Evolutionary conservation across 2,329 filamentous ascomycete genomes (phyloP), one percentile per base, ranked within the genome.

Genomic region (Fusarium illudens): DNA sequence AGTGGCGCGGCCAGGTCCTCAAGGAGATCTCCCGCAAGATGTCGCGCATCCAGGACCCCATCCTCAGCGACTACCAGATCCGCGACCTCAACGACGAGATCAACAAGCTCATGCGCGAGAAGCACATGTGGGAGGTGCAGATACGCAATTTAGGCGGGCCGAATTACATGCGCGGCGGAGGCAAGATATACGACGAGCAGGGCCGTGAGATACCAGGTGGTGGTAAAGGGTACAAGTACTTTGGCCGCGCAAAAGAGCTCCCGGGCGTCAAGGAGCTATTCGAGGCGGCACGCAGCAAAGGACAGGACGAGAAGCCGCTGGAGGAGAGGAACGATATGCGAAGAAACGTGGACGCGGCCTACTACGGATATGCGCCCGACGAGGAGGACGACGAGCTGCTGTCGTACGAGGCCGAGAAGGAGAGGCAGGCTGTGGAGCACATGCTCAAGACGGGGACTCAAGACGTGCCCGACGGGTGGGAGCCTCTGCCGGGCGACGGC

Each of bases 11-110:
- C 37, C 96, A 98, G 78, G 95, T 98, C 29, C 89, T 99, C 66
- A 97, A 97, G 79, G 96, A 99, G 79, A 95, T 99, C 75, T 95
- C 91, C 69, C 94, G 96, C 81, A 99, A 99, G 81, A 93, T 99
- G 60, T 93, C 93, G 68, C 92, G 92, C 77, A 98, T 99, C 82
- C 96, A 99, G 79, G 96, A 99, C 74, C 84, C 88, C 9, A 90
- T 91, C 48, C 86, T 99, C n/a, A 93, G 89, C 80, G 96, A 99
- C 84, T 98, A 92, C 83, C 96, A 98, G 84, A 93, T 99, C 79
- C 90, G 96, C 75, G 96, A 99, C 80, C 85, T 99, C 77, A 99
- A 99, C 83, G 96, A 99, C 80, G 96, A 99, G 81, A 97, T 99
- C 85, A 99, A 99, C 85, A 97, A 97, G 82, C 87, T 97, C 66